Evolutionary conservation across 176 grass and related monocot genomes (phyloP).

Genomic region (Avena atlantica): DNA sequence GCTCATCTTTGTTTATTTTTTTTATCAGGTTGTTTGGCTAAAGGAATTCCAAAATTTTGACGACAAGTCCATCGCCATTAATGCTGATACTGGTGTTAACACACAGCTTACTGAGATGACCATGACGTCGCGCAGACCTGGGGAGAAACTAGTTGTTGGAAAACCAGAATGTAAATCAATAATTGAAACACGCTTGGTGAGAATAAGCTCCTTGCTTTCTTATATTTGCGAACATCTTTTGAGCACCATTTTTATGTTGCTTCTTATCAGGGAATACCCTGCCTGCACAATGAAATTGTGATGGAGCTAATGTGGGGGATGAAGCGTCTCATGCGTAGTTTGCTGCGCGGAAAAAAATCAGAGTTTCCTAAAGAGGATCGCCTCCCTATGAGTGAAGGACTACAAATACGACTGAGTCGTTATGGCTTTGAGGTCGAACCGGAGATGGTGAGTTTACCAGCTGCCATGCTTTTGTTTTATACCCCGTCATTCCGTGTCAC

Average conservation of each 20-base stretch:
- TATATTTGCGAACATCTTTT: background rate
- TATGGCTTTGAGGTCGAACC: conserved; percentile 36
- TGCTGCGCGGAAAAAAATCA: conserved; percentile 3
- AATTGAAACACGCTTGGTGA: conserved; percentile 3
- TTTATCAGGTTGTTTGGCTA: background rate
- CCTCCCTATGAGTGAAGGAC: background rate
- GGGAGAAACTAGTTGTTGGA: background rate
- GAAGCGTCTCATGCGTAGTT: background rate
- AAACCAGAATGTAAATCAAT: background rate
- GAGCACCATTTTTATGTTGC: background rate
- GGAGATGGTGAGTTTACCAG: conserved; percentile 31
- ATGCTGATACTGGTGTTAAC: background rate
- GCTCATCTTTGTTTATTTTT: background rate
- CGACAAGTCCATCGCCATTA: conserved; percentile 10
- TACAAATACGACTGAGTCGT: conserved; percentile 2
- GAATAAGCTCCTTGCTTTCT: background rate
- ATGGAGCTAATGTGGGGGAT: conserved; percentile 19
- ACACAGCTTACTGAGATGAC: background rate
- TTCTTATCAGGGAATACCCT: background rate
- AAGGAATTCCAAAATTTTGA: conserved; percentile 25
- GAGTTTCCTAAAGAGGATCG: background rate
- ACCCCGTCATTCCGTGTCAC: background rate
- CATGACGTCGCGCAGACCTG: background rate
- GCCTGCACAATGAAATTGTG: background rate
- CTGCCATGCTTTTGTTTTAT: background rate